Percentiles rank a stretch among this genome's conserved stretches.
phyloP scores from a whole-genome alignment of 2,329 filamentous ascomycete genomes.

The Stachybotrys elegans region DNA sequence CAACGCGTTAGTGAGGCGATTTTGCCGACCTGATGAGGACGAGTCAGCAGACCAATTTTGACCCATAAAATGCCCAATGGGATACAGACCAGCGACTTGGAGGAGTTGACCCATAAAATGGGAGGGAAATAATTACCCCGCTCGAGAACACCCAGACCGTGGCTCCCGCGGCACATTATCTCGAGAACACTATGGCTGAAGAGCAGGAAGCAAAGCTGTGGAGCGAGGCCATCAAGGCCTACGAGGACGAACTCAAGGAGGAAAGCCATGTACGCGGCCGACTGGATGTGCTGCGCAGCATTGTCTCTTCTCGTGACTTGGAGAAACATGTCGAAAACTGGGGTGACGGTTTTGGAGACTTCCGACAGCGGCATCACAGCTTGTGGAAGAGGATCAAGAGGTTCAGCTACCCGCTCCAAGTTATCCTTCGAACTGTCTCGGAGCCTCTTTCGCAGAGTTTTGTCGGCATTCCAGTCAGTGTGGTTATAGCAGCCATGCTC shows the following conservation, averaged over 20 bases:
- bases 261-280: not conserved
- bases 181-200: not conserved
- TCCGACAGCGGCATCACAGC: not conserved
- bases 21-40: too few species aligned
- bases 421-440: not conserved
- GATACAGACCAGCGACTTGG: too few species aligned
- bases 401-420: not conserved
- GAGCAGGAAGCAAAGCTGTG: not conserved
- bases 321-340: not conserved
- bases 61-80: too few species aligned
- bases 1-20: too few species aligned
- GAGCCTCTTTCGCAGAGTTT: not conserved
- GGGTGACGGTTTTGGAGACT: not conserved
- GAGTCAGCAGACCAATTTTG: too few species aligned
- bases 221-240: not conserved
- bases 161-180: too few species aligned
- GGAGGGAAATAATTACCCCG: too few species aligned
- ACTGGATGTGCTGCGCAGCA: not conserved
- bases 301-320: not conserved
- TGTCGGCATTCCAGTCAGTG: not conserved
- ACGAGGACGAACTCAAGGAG: not conserved
- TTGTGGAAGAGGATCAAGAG: not conserved
- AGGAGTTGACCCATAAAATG: too few species aligned
- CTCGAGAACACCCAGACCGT: too few species aligned
- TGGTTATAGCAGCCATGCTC: not conserved